Conservation (phyloP, 1,139 yeast species). For the Diutina neorugosa region DNA sequence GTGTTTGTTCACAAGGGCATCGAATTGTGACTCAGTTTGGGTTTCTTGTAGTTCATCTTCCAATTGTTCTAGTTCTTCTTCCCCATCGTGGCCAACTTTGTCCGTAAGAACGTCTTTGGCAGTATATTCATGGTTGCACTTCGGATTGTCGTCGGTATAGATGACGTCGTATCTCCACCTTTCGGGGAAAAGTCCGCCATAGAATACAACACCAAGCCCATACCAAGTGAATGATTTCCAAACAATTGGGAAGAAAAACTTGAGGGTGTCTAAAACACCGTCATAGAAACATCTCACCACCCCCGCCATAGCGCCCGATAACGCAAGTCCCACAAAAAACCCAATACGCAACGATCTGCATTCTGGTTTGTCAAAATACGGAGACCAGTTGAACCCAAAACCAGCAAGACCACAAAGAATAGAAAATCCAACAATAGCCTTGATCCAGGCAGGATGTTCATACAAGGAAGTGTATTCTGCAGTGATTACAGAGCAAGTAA, state of each 20-base stretch:
- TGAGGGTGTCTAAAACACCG: constrained; percentile 40
- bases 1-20: constrained; percentile 32
- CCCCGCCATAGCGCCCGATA: constrained; percentile 60
- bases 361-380: constrained; percentile 79
- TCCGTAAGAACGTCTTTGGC: constrained; percentile 25
- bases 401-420: constrained; percentile 60
- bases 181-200: constrained; percentile 85
- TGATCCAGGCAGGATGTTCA: constrained; percentile 39
- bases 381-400: constrained; percentile 77
- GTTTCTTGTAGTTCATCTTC: constrained; percentile 14
- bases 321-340: constrained; percentile 75
- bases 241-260: constrained; percentile 48
- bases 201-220: constrained; percentile 71
- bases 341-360: constrained; percentile 67
- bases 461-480: constrained; percentile 75
- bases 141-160: constrained; percentile 26
- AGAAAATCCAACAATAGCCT: constrained; percentile 47
- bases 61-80: constrained; percentile 29
- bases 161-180: constrained; percentile 63
- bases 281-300: constrained; percentile 43
- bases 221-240: constrained; percentile 64
- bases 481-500: constrained; percentile 81
- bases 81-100: constrained; percentile 25
- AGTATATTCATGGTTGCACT: constrained; percentile 18
- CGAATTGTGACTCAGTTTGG: constrained; percentile 19